A percentile compares a stretch with the other conserved stretches of the same genome.
phyloP scores from a whole-genome alignment of 495 filamentous ascomycete genomes.

The Xylaria nigripes region DNA sequence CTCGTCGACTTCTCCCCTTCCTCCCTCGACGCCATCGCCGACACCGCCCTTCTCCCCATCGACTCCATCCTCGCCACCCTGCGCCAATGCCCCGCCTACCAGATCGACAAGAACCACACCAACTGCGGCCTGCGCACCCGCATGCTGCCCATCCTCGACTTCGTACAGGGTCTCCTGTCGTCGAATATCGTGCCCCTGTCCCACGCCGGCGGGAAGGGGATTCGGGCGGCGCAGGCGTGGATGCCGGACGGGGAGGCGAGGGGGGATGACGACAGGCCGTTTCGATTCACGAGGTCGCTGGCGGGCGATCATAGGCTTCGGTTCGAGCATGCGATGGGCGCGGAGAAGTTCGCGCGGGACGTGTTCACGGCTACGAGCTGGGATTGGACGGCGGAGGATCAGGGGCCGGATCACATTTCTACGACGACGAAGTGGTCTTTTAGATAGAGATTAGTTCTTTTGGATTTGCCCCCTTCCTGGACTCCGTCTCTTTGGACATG shows the following conservation, averaged over 20 bases:
- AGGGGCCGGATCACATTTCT: conserved; percentile 16
- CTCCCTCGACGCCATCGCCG: conserved; percentile 25
- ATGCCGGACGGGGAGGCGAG: not conserved
- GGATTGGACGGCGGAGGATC: conserved; percentile 49
- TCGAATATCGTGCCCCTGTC: conserved; percentile 38
- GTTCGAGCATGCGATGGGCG: conserved; percentile 31
- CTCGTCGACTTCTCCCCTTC: conserved; percentile 37
- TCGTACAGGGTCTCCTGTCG: conserved; percentile 47
- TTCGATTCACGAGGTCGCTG: conserved; percentile 32
- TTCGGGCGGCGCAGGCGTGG: conserved; percentile 30
- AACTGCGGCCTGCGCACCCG: conserved; percentile 69
- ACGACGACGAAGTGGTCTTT: conserved; percentile 22
- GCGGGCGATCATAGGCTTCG: conserved; percentile 34
- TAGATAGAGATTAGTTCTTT: not conserved
- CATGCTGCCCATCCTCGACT: conserved; percentile 59
- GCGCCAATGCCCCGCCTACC: conserved; percentile 58
- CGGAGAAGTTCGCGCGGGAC: conserved; percentile 35
- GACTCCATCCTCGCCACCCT: conserved; percentile 28
- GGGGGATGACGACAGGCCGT: conserved; percentile 24
- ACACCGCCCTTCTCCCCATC: conserved; percentile 29
- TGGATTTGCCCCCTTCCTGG: not conserved
- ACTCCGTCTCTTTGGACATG: not conserved
- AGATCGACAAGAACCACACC: conserved; percentile 67
- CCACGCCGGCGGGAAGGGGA: conserved; percentile 36
- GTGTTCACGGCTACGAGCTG: conserved; percentile 52